These are phyloP conservation scores for Saposhnikovia divaricata DNA, from an alignment of 129 eudicot species.

Conservation along the genomic window DNA sequence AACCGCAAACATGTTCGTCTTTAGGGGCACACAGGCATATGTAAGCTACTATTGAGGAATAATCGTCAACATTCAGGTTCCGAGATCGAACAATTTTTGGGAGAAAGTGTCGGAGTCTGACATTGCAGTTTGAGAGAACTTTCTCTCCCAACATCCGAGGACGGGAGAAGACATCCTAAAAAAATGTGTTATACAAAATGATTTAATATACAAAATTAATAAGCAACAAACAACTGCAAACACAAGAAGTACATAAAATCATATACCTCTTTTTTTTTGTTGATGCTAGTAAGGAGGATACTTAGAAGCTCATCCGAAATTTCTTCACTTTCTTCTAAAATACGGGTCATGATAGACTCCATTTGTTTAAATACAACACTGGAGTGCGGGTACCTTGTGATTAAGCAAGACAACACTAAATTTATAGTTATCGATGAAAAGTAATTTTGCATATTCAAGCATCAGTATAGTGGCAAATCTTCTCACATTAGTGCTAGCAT, in stretches of 20 bases:
- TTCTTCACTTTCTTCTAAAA: conserved; percentile 64
- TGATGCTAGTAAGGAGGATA: conserved; percentile 44
- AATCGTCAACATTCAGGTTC: background rate
- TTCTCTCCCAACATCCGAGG: conserved; percentile 47
- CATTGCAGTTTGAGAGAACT: conserved; percentile 33
- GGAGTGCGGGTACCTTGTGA: conserved; percentile 47
- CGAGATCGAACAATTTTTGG: conserved; percentile 19
- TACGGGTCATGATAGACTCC: conserved; percentile 58
- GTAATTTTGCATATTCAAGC: background rate
- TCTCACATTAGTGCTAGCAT: background rate
- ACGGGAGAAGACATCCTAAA: conserved; percentile 38
- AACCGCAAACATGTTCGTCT: background rate
- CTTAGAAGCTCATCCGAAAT: conserved; percentile 43
- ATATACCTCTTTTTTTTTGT: conserved; percentile 38
- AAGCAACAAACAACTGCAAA: background rate
- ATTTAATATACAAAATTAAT: background rate
- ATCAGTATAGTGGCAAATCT: background rate
- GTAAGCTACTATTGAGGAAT: background rate
- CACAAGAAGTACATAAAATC: background rate
- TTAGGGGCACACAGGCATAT: background rate
- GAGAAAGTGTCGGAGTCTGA: conserved; percentile 30
- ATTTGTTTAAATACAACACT: conserved; percentile 34
- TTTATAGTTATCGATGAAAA: background rate
- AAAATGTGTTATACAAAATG: background rate
- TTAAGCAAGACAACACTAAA: conserved; percentile 12